Evolutionary conservation across 2,329 filamentous ascomycete species (phyloP), one percentile per base, ranked within the genome.

Genomic region (Colletotrichum liaoningense): DNA sequence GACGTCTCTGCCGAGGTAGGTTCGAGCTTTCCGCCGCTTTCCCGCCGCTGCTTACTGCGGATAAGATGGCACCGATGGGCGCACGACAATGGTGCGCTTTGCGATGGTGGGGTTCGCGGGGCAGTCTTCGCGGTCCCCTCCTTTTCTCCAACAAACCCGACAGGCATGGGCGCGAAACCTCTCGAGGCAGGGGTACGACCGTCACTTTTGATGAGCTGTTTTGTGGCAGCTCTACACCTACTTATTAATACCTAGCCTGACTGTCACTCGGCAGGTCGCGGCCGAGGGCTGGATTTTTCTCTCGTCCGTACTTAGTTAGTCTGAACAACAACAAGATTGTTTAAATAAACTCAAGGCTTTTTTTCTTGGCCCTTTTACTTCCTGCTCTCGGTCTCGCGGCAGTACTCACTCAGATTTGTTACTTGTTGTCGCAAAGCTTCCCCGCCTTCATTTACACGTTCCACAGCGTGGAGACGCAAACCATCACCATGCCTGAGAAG

Each of bases 401-500:
- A 19, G 38, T 9, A n/a, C 16, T 30, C 30, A n/a, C 16, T 30
- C 30, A 33, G 30, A 33, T n/a, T n/a, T 19, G 26, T 54, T 42
- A 42, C 12, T 26, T 7, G 14, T 56, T 19, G 16, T 42, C 69
- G 26, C 54, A 42, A 16, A 63, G 33, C 66, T 69, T 74, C 72
- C 72, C 74, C 60, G 64, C 74, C 67, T 66, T 63, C 67, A 30
- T n/a, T n/a, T 38, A 46, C 12, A 30, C 19, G 58, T 63, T 11
- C 24, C 46, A 42, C 30, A 4, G 46, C 49, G 33, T 30, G 46
- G 11, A 22, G 24, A 22, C 16, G 5, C 49, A n/a, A 19, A 19
- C 72, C 73, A 35, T 63, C 77, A 84, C 75, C 59, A 95, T 95
- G 93, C 89, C 91, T 9, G 92, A 93, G 80, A 88, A 91, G 76